phyloP scores from a whole-genome alignment of 1,284 basidiomycete species.

The Irpex sp. region DNA sequence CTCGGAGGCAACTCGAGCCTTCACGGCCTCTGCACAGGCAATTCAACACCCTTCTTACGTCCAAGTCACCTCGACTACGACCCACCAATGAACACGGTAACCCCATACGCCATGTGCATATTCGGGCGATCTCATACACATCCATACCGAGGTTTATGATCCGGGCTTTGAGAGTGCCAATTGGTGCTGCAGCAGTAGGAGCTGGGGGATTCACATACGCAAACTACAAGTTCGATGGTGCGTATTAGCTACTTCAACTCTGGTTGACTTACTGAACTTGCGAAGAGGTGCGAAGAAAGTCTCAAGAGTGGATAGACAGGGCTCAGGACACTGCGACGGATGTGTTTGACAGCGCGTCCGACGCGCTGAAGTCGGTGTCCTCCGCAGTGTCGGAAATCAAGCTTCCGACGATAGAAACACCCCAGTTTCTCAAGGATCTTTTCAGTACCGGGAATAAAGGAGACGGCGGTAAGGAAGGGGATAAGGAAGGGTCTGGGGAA shows the following conservation, averaged over 20 bases:
- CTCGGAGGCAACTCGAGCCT: slow-evolving; percentile 31
- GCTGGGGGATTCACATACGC: slow-evolving; percentile 90
- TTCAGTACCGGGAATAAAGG: slow-evolving; percentile 42
- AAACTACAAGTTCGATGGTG: slow-evolving; percentile 92
- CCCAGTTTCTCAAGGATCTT: slow-evolving; percentile 70
- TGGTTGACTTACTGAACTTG: background rate
- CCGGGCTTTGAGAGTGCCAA: slow-evolving; percentile 80
- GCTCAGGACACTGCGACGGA: slow-evolving; percentile 70
- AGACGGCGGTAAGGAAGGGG: slow-evolving; percentile 21
- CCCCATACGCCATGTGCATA: slow-evolving; percentile 60
- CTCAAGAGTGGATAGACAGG: slow-evolving; percentile 59
- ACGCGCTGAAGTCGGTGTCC: slow-evolving; percentile 56
- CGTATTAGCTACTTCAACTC: slow-evolving; percentile 21
- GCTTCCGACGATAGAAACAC: slow-evolving; percentile 64
- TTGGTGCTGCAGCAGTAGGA: slow-evolving; percentile 82
- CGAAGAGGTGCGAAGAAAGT: slow-evolving; percentile 66
- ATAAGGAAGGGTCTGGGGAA: slow-evolving; percentile 29
- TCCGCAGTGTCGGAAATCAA: slow-evolving; percentile 57
- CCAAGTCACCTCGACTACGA: slow-evolving; percentile 37
- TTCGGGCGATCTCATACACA: slow-evolving; percentile 77
- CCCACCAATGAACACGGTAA: slow-evolving; percentile 41
- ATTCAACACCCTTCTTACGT: slow-evolving; percentile 53
- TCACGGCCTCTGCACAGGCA: slow-evolving; percentile 48
- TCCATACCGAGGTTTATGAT: slow-evolving; percentile 82
- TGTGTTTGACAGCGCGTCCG: slow-evolving; percentile 63